Base-by-base conservation (phyloP, 2,329 filamentous ascomycete species). In the Periconia digitata region DNA sequence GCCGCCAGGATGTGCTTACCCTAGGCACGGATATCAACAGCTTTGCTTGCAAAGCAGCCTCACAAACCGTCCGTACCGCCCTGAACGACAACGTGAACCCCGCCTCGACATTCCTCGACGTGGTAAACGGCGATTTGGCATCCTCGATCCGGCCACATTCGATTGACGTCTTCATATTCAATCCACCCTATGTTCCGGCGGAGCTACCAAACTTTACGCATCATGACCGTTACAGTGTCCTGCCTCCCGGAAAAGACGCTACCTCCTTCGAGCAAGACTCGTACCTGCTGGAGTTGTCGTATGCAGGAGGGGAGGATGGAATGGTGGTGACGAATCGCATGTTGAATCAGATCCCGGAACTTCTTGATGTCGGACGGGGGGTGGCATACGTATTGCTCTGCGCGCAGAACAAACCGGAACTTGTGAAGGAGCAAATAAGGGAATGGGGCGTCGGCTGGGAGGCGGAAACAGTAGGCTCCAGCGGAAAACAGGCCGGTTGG, bases 141-240 rank as follows among this genome's bases (percentile, higher is more conserved):
- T 71, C 80, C 2, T 75, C 85, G 0, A 73, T 95, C 35, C 79
- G 80, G 7, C 65, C 74, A 0, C 76, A 78, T 2, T 72, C 74
- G 34, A 80, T 95, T 5, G 94, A 99, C 66, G 80, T 99, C 10
- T 79, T 99, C 53, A 81, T 99, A 22, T 99, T 97, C 79, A 99
- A 99, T 67, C 94, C 94, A 44, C 94, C 94, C 0, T 99, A 99
- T 68, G 94, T 99, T 13, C 94, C 94, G 2, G 95, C 92, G 2
- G 80, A 86, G 21, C 74, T 95, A 50, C 92, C 92, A 1, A 68
- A 72, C 20, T 71, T 81, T 29, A 72, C 79, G 5, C 59, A 61
- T 40, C 71, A 73, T 47, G 51, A 58, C 16, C 49, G 44, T 16
- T 71, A 66, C 54, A 70, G 72, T 38, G 44, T 51, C 6, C 24